Percentiles rank a stretch among this genome's conserved stretches.
These are phyloP conservation scores for Mortierella claussenii DNA, from an alignment of 192 early-diverging fungal species.

Conservation along the genomic window DNA sequence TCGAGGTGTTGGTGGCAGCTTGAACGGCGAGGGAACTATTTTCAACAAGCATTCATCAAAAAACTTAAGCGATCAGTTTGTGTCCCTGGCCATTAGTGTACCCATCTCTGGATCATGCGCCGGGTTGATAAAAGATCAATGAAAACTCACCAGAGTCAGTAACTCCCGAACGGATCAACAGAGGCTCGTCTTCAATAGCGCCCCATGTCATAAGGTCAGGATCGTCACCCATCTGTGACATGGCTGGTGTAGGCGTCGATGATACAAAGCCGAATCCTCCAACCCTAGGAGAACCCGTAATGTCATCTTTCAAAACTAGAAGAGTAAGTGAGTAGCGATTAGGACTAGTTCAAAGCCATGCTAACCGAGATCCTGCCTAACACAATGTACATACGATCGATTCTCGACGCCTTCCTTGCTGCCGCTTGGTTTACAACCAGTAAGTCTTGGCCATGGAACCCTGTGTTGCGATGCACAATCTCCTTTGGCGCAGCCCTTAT, in stretches of 20 bases:
- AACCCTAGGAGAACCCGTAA: constrained; percentile 66
- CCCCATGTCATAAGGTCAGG: constrained; percentile 88
- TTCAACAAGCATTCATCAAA: neutral
- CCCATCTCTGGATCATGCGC: too few species aligned
- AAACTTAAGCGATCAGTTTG: neutral
- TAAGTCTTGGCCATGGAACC: constrained; percentile 57
- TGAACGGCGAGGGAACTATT: constrained; percentile 56
- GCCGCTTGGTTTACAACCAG: constrained; percentile 36
- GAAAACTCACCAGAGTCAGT: constrained; percentile 17
- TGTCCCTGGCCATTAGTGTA: too few species aligned
- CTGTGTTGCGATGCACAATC: constrained; percentile 70
- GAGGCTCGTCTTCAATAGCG: constrained; percentile 81
- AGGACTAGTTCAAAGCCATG: too few species aligned
- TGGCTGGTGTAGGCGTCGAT: constrained; percentile 72
- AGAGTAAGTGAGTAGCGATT: neutral
- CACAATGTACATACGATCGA: neutral
- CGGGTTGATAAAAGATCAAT: too few species aligned
- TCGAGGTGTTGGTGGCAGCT: constrained; percentile 69
- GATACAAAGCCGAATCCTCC: constrained; percentile 73
- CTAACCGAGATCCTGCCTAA: too few species aligned
- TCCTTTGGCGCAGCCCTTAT: constrained; percentile 67
- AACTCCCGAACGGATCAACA: constrained; percentile 63
- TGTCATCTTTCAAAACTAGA: constrained; percentile 58
- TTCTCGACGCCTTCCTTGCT: constrained; percentile 15
- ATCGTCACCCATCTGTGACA: constrained; percentile 70